These are phyloP conservation scores for Juglanconis oblonga DNA, from an alignment of 2,329 filamentous ascomycete species.

Conservation along the genomic window DNA sequence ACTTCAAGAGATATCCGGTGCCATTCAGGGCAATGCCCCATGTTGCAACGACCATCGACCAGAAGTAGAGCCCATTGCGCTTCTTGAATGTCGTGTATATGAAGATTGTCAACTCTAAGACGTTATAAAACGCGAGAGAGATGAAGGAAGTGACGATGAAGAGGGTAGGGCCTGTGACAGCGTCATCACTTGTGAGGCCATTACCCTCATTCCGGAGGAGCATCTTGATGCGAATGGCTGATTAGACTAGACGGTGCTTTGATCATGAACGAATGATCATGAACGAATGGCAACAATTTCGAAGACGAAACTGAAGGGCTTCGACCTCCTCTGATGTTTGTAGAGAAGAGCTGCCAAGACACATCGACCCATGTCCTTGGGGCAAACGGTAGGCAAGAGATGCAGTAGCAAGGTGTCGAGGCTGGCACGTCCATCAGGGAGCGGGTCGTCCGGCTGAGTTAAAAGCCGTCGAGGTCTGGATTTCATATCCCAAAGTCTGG, in stretches of 20 bases:
- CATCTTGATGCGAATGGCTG: neutral
- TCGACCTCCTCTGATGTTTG: too few species aligned
- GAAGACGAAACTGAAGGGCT: too few species aligned
- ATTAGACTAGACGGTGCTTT: neutral
- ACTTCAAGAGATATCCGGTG: slow-evolving; percentile 38
- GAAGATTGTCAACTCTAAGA: slow-evolving; percentile 12
- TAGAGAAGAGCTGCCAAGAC: too few species aligned
- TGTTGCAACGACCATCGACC: slow-evolving; percentile 14
- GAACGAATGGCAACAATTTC: neutral
- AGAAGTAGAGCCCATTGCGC: slow-evolving; percentile 16
- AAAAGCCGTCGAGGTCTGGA: too few species aligned
- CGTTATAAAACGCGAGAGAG: slow-evolving; percentile 15
- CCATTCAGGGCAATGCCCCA: slow-evolving; percentile 23
- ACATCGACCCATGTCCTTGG: too few species aligned
- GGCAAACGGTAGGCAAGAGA: too few species aligned
- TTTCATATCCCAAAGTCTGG: too few species aligned
- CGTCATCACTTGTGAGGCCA: neutral
- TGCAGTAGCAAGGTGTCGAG: too few species aligned
- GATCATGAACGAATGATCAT: neutral
- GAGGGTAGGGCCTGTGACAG: neutral
- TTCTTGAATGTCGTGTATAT: slow-evolving; percentile 17
- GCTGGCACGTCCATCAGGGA: too few species aligned
- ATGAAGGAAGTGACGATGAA: slow-evolving; percentile 16
- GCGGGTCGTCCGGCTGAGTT: too few species aligned
- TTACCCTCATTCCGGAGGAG: neutral